Evolutionary conservation across 2,329 filamentous ascomycete species (phyloP).

Genomic region (Akanthomyces lecanii): DNA sequence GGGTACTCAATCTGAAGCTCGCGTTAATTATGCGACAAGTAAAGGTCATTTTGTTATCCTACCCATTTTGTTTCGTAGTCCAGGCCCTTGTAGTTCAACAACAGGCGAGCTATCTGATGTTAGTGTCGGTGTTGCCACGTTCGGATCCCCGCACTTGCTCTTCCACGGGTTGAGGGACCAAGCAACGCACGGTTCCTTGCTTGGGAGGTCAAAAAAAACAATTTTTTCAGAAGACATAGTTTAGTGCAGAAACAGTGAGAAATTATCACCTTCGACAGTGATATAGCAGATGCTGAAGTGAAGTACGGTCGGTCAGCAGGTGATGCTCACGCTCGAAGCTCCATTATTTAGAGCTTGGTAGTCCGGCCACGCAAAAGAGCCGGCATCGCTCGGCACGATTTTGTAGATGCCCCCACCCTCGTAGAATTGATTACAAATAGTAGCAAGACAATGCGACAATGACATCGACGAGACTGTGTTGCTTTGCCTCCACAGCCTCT

Average conservation of each 20-base stretch:
- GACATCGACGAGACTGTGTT: not conserved
- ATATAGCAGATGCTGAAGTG: not conserved
- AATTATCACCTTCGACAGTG: not conserved
- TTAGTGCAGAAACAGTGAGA: not conserved
- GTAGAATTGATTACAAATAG: not conserved
- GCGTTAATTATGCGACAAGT: not conserved
- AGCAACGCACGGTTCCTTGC: constrained; percentile 39
- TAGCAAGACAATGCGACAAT: not conserved
- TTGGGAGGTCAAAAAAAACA: constrained; percentile 60
- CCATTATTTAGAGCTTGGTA: not conserved
- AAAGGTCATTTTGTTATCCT: not conserved
- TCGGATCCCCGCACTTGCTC: constrained; percentile 38
- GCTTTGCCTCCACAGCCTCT: not conserved
- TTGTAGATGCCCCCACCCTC: constrained; percentile 3
- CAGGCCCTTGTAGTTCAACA: constrained; percentile 64
- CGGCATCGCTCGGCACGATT: not conserved
- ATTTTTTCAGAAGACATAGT: constrained; percentile 31
- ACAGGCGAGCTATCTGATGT: constrained; percentile 51
- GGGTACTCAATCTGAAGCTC: constrained; percentile 56
- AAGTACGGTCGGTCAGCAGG: not conserved
- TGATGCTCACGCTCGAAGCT: not conserved
- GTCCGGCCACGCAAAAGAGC: not conserved
- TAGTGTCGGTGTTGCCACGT: not conserved
- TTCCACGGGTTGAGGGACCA: constrained; percentile 74
- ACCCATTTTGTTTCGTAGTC: constrained; percentile 65